Base-by-base conservation (phyloP, 306 rosid genomes). In the Acacia melanoxylon region DNA sequence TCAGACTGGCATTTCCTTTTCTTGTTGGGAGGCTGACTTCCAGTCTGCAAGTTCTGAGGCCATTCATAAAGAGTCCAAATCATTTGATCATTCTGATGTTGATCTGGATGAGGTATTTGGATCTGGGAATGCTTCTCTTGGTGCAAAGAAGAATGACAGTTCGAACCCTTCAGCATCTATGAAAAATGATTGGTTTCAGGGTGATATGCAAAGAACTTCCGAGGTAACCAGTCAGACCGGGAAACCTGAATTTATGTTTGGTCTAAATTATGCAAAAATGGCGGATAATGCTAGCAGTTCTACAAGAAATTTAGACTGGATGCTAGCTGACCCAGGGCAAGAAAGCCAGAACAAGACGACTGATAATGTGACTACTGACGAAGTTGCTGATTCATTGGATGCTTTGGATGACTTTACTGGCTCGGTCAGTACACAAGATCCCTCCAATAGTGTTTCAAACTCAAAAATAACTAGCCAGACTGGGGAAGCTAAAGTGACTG, bases 1-100 rank as follows among this genome's bases (percentile, higher is more conserved):
- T 52, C 89, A 61, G 80, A 77, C 72, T 78, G 87, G 78, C 37
- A 86, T 87, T 78, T 89, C 92, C 20, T 81, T 86, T 92, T 91
- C 95, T 25, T 83, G 86, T 87, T 93, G 98, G 98, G 93, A 84
- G 62, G 91, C 96, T 37, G 85, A 82, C 83, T 92, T 95, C 81
- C 89, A 83, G 79, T 75, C 85, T 76, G 90, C 86, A 81, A 81
- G 87, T 85, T 78, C 92, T 77, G 87, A 78, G 81, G 81, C 76
- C 42, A 24, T 72, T 85, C 84, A 45, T 19, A 74, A 87, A 74
- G 87, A 81, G 71, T 51, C 89, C 24, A 85, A 87, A 72, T 82
- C 92, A 49, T 14, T 80, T 69, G 86, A 83, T 79, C 86, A 75
- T 90, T 89, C 89, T 49, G 70, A 41, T 8, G 85, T 82, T 81